Evolutionary conservation across 176 grass and related monocot genomes (phyloP), one percentile per base, ranked within the genome.

Genomic region (Chrysopogon serrulatus): DNA sequence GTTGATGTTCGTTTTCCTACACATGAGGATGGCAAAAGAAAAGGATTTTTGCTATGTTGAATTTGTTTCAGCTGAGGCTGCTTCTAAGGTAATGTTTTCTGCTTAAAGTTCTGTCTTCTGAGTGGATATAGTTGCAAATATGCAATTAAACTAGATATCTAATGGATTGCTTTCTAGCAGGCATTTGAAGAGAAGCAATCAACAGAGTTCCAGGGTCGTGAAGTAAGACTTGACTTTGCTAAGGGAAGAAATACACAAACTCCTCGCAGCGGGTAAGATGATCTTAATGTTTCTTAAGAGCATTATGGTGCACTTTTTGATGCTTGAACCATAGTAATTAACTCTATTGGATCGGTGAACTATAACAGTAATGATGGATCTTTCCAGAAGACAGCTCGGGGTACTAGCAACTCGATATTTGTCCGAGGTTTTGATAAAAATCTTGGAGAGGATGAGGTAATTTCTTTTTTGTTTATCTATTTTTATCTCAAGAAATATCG

Each of bases 21-120:
- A 4, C 1, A 32, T 62, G 96, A 93, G 0, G 89, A 98, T 93
- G 96, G 93, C 4, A 8, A 3, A 2, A 62, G 77, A 10, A 98
- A 65, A 51, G 91, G 93, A 15, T 95, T 88, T 88, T 85, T 86
- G 91, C n/a, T 87, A 98, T 85, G 89, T 98, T 64, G 80, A 93
- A 76, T 98, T 98, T 63, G 78, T 80, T 68, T 65, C 84, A 4
- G 59, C 68, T 77, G 87, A 95, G 80, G 96, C 60, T 68, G 96
- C 87, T 61, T 34, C 87, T 26, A 95, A 98, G 44, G 96, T 93
- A 39, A 40, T 19, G 35, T 73, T 57, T 80, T 41, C 23, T 12
- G 8, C 30, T 79, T 39, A 13, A 61, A 43, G 4, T 49, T 24
- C 0, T 32, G 6, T 71, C n/a, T 71, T 32, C 6, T 8, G 18